Base-by-base conservation (phyloP, 768 basidiomycete genomes). In the Suillus variegatus region DNA sequence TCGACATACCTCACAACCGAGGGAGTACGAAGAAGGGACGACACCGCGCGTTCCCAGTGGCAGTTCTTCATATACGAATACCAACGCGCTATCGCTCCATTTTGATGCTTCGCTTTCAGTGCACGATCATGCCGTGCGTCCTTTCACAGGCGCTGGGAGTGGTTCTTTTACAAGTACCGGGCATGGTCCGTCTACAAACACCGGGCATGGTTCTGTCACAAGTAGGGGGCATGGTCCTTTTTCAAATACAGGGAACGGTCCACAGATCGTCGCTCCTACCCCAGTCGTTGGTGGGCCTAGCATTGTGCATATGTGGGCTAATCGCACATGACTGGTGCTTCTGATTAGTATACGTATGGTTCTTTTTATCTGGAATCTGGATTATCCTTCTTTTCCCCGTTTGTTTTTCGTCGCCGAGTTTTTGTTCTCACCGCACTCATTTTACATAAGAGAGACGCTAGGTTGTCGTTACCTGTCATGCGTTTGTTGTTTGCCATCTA, bases 241-340 rank as follows among this genome's bases (percentile, higher is more conserved):
- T 66, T 46, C 66, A 52, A 55, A 47, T 44, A 25, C 54, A 38
- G 66, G 65, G 43, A 55, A 52, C 1, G 54, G 75, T 41, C 73
- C 74, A 62, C 71, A 77, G 68, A 76, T 76, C 63, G 43, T 76
- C 62, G 75, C 75, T 64, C 75, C 75, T 47, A 76, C 75, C 36
- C 75, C 75, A 62, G 67, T 76, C 43, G 76, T 76, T 68, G 75
- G 75, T 55, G 75, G 75, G 14, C 75, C 75, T 36, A 76, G 76
- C 69, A 68, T 76, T 60, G 70, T 71, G 69, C 76, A 76, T 66
- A 65, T 76, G 67, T 76, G 75, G 75, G 76, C 76, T 63, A 69
- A 73, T 62, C 75, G 75, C 20, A 36, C 71, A 66, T 76, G 72
- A 76, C 61, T 64, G 70, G 57, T 72, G 52, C 25, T 61, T 60